Evolutionary conservation across 768 basidiomycete genomes (phyloP).

Genomic region (Amanita muscaria): DNA sequence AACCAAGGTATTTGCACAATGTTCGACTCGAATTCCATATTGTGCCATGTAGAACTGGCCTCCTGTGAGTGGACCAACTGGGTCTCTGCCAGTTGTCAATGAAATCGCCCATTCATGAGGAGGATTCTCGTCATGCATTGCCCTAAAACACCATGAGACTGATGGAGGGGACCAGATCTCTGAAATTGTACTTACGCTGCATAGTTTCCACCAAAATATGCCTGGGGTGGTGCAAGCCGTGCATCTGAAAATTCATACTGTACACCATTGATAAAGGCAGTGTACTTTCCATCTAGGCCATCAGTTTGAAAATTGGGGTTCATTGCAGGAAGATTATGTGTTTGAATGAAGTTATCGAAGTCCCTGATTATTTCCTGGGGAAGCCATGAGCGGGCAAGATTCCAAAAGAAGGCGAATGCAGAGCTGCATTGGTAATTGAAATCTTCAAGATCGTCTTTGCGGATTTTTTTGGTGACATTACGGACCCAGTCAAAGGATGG

Average conservation of each 20-base stretch:
- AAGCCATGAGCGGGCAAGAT: conserved; percentile 5
- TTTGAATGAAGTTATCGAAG: neutral
- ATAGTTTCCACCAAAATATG: neutral
- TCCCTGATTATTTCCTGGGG: conserved; percentile 9
- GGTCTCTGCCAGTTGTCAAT: neutral
- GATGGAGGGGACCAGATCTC: neutral
- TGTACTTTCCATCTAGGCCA: neutral
- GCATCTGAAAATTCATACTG: neutral
- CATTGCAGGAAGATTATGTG: conserved; percentile 1
- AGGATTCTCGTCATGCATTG: neutral
- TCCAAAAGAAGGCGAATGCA: conserved; percentile 13
- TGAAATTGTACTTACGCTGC: neutral
- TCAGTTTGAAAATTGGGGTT: neutral
- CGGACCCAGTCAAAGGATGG: conserved; percentile 13
- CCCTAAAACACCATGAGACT: neutral
- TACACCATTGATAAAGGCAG: neutral
- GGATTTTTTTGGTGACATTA: conserved; percentile 7
- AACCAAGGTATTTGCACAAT: neutral
- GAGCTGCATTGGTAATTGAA: conserved; percentile 3
- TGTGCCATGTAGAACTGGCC: neutral
- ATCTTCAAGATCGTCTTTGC: neutral
- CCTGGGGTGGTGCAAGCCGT: neutral
- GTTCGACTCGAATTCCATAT: neutral
- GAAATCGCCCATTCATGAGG: no score
- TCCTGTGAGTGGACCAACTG: neutral